phyloP scores from a whole-genome alignment of 345 rosid genomes.

The Mallotus nudiflorus region DNA sequence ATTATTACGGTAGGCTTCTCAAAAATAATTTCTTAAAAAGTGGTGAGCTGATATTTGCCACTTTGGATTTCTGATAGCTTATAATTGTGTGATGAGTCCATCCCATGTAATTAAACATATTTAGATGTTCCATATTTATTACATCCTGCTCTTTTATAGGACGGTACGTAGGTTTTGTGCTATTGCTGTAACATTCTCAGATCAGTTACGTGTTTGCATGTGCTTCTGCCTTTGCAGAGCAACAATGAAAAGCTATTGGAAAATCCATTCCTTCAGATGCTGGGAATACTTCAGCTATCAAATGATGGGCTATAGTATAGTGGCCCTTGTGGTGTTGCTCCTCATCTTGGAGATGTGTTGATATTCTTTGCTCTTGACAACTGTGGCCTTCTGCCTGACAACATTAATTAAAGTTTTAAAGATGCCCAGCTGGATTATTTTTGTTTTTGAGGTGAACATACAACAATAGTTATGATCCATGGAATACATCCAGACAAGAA shows the following conservation, averaged over 20 bases:
- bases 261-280: conserved; percentile 97
- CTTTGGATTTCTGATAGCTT: background rate
- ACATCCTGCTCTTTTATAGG: no score
- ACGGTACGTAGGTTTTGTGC: background rate
- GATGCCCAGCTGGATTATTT: background rate
- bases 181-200: background rate
- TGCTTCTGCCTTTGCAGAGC: conserved; percentile 55
- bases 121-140: background rate
- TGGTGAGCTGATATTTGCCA: background rate
- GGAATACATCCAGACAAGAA: conserved; percentile 12
- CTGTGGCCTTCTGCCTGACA: background rate
- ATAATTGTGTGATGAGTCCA: background rate
- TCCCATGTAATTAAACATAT: background rate
- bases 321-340: background rate
- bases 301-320: conserved; percentile 27
- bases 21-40: no score
- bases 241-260: conserved; percentile 95
- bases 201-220: conserved; percentile 7
- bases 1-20: no score
- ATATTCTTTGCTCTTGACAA: background rate
- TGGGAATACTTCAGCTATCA: conserved; percentile 83
- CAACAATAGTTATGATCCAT: background rate
- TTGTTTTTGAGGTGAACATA: background rate
- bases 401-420: conserved; percentile 1
- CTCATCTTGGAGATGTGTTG: background rate